Conservation (phyloP, 75 land plant species). For the Pinus taeda region DNA sequence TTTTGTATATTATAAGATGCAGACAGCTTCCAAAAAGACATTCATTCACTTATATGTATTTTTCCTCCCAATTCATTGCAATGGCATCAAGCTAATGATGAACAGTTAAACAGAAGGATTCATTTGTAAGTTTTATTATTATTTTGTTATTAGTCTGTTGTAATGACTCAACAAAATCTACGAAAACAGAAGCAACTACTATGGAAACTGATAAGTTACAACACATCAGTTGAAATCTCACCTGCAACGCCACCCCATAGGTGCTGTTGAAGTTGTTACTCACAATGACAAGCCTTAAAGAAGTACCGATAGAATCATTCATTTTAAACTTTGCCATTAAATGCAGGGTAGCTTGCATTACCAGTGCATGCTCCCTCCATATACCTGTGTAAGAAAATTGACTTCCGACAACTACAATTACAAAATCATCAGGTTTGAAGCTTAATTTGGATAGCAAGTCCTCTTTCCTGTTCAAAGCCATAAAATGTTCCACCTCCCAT, state of each 20-base stretch:
- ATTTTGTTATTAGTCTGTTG: background rate
- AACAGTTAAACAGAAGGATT: background rate
- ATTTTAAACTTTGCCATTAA: conserved; percentile 21
- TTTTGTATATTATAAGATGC: background rate
- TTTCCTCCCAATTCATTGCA: background rate
- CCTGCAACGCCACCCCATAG: conserved; percentile 68
- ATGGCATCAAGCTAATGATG: background rate
- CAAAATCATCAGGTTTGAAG: conserved; percentile 47
- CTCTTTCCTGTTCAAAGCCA: conserved; percentile 14
- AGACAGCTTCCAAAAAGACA: background rate
- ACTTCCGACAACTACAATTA: conserved; percentile 79
- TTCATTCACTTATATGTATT: too few species aligned
- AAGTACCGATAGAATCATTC: conserved; percentile 13
- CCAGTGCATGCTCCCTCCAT: conserved; percentile 82
- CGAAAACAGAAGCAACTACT: background rate
- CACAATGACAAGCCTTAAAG: conserved; percentile 45
- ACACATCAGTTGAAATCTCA: conserved; percentile 13
- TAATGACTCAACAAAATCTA: background rate
- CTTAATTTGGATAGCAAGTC: conserved; percentile 28
- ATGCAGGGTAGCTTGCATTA: conserved; percentile 69
- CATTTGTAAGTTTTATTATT: background rate
- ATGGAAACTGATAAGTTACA: background rate
- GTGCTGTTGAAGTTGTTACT: conserved; percentile 44
- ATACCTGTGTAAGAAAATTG: conserved; percentile 66
- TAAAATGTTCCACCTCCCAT: conserved; percentile 45